Percentiles rank a stretch among this genome's conserved stretches.
Conservation (phyloP, 73 alveolate species). For the Uronychia binucleata region DNA sequence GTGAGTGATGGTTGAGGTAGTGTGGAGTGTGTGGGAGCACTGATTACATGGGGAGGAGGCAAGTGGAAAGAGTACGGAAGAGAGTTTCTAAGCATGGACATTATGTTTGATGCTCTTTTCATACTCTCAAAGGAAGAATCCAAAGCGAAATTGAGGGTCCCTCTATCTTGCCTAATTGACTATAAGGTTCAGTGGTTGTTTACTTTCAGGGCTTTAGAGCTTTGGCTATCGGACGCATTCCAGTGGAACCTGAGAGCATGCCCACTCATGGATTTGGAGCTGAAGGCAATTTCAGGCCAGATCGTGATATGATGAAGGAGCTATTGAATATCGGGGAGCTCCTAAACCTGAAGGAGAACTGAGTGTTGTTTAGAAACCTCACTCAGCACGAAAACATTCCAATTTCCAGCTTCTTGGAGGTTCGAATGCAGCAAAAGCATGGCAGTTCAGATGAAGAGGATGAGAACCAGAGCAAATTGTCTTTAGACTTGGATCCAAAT, state of each 20-base stretch:
- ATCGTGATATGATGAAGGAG: constrained; percentile 21
- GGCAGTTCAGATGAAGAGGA: constrained; percentile 40
- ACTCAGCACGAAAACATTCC: constrained; percentile 57
- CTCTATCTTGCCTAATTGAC: constrained; percentile 47
- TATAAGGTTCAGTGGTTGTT: constrained; percentile 10
- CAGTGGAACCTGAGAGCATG: constrained; percentile 44
- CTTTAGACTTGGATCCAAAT: too few species aligned
- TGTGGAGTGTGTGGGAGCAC: too few species aligned
- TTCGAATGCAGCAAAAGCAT: constrained; percentile 20
- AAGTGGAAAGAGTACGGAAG: constrained; percentile 69
- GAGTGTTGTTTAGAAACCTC: constrained; percentile 22
- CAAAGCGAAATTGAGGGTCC: constrained; percentile 29
- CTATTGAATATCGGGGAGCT: constrained; percentile 44
- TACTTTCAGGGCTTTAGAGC: constrained; percentile 58
- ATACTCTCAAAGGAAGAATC: constrained; percentile 53
- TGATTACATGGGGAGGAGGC: constrained; percentile 1
- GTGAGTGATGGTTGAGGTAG: too few species aligned
- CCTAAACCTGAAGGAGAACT: constrained; percentile 55
- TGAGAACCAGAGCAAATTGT: too few species aligned
- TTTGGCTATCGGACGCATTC: constrained; percentile 38
- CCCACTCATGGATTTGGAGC: constrained; percentile 19
- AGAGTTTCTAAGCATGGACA: constrained; percentile 62
- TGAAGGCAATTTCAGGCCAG: constrained; percentile 42
- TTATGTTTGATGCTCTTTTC: constrained; percentile 61
- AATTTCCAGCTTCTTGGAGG: constrained; percentile 43